Evolutionary conservation across 768 basidiomycete species (phyloP), one percentile per base, ranked within the genome.

Genomic region (Brasilioporus rufonigricans): DNA sequence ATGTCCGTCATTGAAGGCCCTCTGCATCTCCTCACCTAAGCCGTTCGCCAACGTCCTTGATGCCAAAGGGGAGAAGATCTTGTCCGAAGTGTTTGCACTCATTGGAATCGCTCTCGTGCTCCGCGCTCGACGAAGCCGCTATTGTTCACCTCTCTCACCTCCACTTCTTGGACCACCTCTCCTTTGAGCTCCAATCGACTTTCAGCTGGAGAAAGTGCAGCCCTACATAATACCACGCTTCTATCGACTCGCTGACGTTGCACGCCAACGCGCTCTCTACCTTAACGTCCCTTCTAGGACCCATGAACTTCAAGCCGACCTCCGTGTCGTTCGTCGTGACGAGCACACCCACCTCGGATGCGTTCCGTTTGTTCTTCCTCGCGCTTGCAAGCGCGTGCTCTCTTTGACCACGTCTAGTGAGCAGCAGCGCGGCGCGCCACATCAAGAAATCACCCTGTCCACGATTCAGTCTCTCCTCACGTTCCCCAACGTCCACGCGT

Each of bases 131-230:
- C 32, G 67, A 59, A 33, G 44, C 45, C 1, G 64, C 60, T 29
- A 58, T 69, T 48, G 10, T 51, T 26, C 69, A 61, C 50, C 58
- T 69, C 27, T 60, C 69, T 14, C 65, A 23, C 12, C 58, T 69
- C 14, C 60, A 59, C 3, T 21, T 21, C 23, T 59, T 67, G 45
- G 4, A 2, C 44, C 16, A 59, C 2, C 65, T 66, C 38, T 50
- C 57, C 2, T 21, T 67, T 13, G 53, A 51, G 24, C 58, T 68
- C 19, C 57, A 46, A 24, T 44, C 12, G 54, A 59, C 53, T 52
- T 62, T 16, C 52, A 57, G 24, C 19, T 59, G 18, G 57, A 63
- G 21, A 58, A 52, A 35, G 48, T 68, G 19, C 47, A 26, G 7
- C 52, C 59, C 13, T 33, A 1, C 23, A 10, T 66, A 32, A 47